Evolutionary conservation across 129 eudicot species (phyloP), one percentile per base, ranked within the genome.

Genomic region (Flaveria sonorensis): DNA sequence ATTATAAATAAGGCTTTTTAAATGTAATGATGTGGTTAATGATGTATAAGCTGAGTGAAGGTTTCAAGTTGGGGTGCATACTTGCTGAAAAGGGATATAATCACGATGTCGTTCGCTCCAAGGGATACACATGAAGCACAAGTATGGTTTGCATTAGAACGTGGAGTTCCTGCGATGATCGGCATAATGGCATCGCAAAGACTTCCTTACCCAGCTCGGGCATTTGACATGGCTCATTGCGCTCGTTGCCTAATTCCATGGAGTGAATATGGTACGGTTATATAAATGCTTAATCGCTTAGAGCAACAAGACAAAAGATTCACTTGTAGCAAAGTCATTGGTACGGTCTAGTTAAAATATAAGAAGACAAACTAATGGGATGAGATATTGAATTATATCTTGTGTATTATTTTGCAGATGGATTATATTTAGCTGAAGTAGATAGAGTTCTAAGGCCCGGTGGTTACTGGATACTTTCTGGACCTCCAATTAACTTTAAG

Each of bases 101-200:
- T 89, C 42, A 88, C 97, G 9, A 94, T 94, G 98, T 94, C 98
- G 10, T 91, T 94, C 86, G 98, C 98, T 61, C 98, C 98, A 70
- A 85, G 88, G 82, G 98, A 94, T 70, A 94, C 98, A 74, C 98
- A 94, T 69, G 97, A 94, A 87, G 98, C 98, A 10, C 98, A 94
- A 68, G 97, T 94, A 48, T 88, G 95, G 92, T 94, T 94, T 68
- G 98, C 97, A 52, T 72, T 94, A 68, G 98, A 94, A 69, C 85
- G 98, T 42, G 98, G 98, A 14, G 97, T 94, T 81, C 98, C 98
- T 39, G 96, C 97, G 21, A 91, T 94, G 92, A 82, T 94, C 61
- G 97, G 93, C 14, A 52, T 94, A 30, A 80, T 94, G 88, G 98
- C 89, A 61, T 87, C 98, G 0, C 89, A 83, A 66, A 85, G 97